Base-by-base conservation (phyloP, 306 rosid genomes). In the Citrullus amarus region DNA sequence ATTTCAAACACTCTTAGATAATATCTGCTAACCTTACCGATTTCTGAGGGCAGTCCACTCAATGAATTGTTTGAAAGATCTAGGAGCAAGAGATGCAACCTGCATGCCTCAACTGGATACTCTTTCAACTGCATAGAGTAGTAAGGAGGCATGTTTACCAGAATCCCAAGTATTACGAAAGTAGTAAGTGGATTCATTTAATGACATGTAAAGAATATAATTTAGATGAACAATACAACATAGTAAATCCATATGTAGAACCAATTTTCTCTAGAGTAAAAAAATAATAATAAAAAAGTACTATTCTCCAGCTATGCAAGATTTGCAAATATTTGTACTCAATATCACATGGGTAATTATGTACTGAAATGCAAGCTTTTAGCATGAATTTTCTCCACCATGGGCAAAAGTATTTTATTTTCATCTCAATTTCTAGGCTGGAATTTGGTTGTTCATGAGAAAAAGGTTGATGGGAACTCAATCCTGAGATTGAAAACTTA, bases 61-160 rank as follows among this genome's bases (percentile, higher is more conserved):
- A 94, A 79, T 82, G 98, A 92, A 85, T 94, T 94, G 84, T 94
- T 92, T 79, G 98, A 94, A 82, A 94, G 96, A 86, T 94, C 89
- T 80, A 94, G 83, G 59, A 92, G 87, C 36, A 85, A 85, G 53
- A 94, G 91, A 79, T 43, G 88, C 88, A 94, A 80, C 75, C 87
- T 88, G 86, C 98, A 94, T 66, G 97, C 98, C 86, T 92, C 96
- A 79, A 89, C 95, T 22, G 96, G 98, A 81, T 88, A 94, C 73
- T 90, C 97, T 83, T 92, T 94, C 88, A 94, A 79, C 98, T 94
- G 93, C 81, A 85, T 63, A 63, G 51, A 83, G 46, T 63, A 25
- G 57, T 79, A 78, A 78, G 79, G 61, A 80, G 77, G 80, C 78
- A 58, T 81, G 59, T 43, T 7, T 44, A 75, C 32, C 12, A 76